Evolutionary conservation across 768 basidiomycete genomes (phyloP).

Genomic region (Leucosporidium scottii): DNA sequence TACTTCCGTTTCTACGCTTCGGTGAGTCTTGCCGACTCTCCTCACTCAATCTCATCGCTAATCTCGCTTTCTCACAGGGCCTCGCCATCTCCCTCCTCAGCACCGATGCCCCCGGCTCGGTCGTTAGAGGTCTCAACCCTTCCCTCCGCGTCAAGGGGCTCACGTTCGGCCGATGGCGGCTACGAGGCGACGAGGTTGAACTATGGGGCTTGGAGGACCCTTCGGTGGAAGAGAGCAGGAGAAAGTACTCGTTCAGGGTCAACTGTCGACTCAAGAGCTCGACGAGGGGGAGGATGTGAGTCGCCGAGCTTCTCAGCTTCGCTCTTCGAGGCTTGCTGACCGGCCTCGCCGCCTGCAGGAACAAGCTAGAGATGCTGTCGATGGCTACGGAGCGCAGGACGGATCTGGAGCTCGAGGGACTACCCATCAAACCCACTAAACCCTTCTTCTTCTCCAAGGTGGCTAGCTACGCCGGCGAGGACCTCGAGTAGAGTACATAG

Average conservation of each 20-base stretch:
- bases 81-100: slow-evolving; percentile 36
- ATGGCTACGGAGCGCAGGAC: slow-evolving; percentile 27
- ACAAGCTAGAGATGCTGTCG: slow-evolving; percentile 36
- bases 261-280: slow-evolving; percentile 28
- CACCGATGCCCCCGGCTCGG: slow-evolving; percentile 28
- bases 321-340: not conserved
- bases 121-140: slow-evolving; percentile 33
- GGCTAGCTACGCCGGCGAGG: slow-evolving; percentile 30
- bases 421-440: slow-evolving; percentile 30
- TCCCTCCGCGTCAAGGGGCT: slow-evolving; percentile 25
- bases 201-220: slow-evolving; percentile 29
- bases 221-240: not conserved
- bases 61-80: slow-evolving; percentile 34
- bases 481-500: not conserved
- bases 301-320: not conserved
- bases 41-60: not conserved
- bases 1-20: slow-evolving; percentile 15
- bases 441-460: slow-evolving; percentile 37
- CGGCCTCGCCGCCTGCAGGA: slow-evolving; percentile 10
- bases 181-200: slow-evolving; percentile 31
- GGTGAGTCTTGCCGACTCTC: not conserved
- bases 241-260: slow-evolving; percentile 35
- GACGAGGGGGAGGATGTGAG: slow-evolving; percentile 32
- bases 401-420: slow-evolving; percentile 29
- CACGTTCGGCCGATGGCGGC: slow-evolving; percentile 28